Conservation (phyloP, 2,329 filamentous ascomycete genomes). For the Ascochyta rabiei region DNA sequence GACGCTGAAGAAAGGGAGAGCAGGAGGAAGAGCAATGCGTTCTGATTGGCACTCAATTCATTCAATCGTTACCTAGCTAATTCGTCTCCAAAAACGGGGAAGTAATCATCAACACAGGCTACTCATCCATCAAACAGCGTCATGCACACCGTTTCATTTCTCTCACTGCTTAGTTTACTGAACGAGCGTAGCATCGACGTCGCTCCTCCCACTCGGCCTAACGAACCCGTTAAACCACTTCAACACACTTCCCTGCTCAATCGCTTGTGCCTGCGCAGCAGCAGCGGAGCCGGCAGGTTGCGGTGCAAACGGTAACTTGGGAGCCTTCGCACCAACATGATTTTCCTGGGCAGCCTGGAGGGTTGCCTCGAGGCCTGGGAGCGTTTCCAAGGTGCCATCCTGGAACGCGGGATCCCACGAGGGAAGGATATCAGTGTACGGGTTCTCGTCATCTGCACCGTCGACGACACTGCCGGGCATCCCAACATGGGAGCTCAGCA, state of each 20-base stretch:
- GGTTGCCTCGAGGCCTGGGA: slow-evolving; percentile 5
- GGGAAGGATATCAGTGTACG: neutral
- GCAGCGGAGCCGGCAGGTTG: neutral
- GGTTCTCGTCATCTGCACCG: neutral
- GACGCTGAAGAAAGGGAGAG: too few relatives aligned
- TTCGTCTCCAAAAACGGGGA: neutral
- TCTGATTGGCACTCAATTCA: too few relatives aligned
- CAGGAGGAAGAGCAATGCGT: too few relatives aligned
- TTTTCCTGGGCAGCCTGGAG: slow-evolving; percentile 2
- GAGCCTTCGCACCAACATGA: neutral
- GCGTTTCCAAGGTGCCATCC: neutral
- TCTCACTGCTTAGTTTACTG: neutral
- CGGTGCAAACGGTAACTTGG: neutral
- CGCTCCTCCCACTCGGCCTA: slow-evolving; percentile 3
- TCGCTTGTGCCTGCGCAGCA: neutral
- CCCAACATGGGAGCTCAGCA: neutral
- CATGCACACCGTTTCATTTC: too few relatives aligned
- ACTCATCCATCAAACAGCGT: too few relatives aligned
- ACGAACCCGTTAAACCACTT: slow-evolving; percentile 7
- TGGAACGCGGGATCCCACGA: neutral
- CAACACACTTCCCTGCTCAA: neutral
- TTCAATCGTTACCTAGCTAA: too few relatives aligned
- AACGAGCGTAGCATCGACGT: slow-evolving; percentile 7
- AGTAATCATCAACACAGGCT: neutral
- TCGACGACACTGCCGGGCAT: neutral